Conservation (phyloP, 352 stramenopile genomes). For the Globisporangium nodosum region DNA sequence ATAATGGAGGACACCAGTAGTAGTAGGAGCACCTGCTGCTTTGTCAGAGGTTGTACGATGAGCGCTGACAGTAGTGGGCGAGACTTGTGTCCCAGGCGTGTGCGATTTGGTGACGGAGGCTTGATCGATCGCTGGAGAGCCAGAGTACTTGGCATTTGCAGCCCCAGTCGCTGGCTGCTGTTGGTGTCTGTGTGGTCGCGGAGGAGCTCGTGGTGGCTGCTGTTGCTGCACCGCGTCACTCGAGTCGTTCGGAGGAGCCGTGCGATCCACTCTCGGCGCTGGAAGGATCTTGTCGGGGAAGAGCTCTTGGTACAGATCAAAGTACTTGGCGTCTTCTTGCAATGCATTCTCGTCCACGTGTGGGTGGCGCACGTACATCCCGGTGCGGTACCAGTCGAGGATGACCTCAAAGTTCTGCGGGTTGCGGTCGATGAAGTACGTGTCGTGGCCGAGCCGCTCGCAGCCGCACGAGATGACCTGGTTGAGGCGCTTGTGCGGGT, state of each 20-base stretch:
- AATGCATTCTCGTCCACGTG: conserved; percentile 43
- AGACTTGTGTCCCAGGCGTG: neutral
- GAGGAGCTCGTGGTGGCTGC: conserved; percentile 11
- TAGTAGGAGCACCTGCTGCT: neutral
- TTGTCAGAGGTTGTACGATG: neutral
- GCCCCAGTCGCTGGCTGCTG: neutral
- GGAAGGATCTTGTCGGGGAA: conserved; percentile 20
- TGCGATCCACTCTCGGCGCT: conserved; percentile 4
- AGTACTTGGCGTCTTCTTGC: conserved; percentile 57
- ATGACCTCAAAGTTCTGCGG: conserved; percentile 65
- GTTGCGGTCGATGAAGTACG: conserved; percentile 73
- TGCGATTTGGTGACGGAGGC: neutral
- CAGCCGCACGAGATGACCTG: conserved; percentile 58
- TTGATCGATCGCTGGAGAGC: neutral
- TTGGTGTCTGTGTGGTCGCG: conserved; percentile 5
- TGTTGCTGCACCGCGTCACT: neutral
- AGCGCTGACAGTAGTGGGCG: neutral
- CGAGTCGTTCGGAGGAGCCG: neutral
- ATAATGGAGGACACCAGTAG: conserved; percentile 21
- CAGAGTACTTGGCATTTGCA: neutral
- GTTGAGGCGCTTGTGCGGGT: conserved; percentile 50
- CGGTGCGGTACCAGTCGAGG: conserved; percentile 72
- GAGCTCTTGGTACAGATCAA: conserved; percentile 58
- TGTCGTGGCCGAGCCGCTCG: conserved; percentile 31
- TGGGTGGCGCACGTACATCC: conserved; percentile 29